These are phyloP conservation scores for Didymella pinodella DNA, from an alignment of 2,329 filamentous ascomycete genomes.

Conservation along the genomic window DNA sequence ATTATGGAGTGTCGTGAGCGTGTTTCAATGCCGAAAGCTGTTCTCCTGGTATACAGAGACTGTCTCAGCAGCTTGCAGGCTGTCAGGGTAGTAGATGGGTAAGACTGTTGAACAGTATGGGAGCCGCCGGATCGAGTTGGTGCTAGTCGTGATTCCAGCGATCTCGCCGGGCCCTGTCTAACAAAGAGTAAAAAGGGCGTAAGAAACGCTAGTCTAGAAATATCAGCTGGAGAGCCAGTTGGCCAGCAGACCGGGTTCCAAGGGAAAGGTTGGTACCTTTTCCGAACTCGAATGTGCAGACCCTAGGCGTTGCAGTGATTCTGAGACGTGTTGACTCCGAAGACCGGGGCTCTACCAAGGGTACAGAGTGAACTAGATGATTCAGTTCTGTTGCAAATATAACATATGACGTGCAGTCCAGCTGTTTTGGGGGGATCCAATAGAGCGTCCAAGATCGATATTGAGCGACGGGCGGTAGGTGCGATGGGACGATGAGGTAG, in stretches of 20 bases:
- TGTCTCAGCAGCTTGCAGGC: conserved; percentile 1
- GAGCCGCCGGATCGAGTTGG: conserved; percentile 19
- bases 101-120: conserved; percentile 7
- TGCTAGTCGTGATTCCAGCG: conserved; percentile 22
- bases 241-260: not conserved
- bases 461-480: conserved; percentile 1
- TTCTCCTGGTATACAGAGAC: not conserved
- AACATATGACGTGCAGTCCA: conserved; percentile 28
- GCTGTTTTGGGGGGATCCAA: conserved; percentile 25
- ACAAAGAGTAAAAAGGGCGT: conserved; percentile 12
- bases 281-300: conserved; percentile 26
- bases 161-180: conserved; percentile 24
- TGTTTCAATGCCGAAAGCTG: not conserved
- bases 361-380: not conserved
- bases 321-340: conserved; percentile 14
- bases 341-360: conserved; percentile 9
- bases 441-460: conserved; percentile 23
- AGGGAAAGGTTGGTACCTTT: conserved; percentile 13
- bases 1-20: not conserved
- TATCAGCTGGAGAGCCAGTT: conserved; percentile 3
- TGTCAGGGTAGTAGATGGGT: not conserved
- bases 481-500: conserved; percentile 18
- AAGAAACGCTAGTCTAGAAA: conserved; percentile 10
- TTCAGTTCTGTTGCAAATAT: not conserved
- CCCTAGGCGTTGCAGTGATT: conserved; percentile 1